Evolutionary conservation across 2,329 filamentous ascomycete genomes (phyloP), one percentile per base, ranked within the genome.

Genomic region (Chrysosporium queenslandicum): DNA sequence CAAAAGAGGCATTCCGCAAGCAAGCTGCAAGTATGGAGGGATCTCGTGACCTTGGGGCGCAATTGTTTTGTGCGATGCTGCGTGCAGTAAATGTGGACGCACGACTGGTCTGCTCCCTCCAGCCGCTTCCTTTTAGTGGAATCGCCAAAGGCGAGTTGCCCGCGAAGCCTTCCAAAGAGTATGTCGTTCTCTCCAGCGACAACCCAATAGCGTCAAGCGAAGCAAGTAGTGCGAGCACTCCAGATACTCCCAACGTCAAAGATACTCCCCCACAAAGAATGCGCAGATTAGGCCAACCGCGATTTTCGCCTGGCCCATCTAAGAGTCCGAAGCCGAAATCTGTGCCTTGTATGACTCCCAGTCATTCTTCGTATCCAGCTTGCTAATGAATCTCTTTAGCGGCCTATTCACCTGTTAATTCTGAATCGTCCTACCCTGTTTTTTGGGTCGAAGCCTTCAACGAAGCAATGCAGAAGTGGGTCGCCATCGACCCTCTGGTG

Each of bases 381-480:
- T 39, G 12, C 30, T 51, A 45, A 51, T n/a, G 11, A 12, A 14
- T 16, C 14, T 37, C 30, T 32, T 4, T 18, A 46, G 49, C 20
- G 2, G 42, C 23, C 12, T 49, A 37, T 27, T 46, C 48, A 14
- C 41, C 50, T 36, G 37, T 27, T 23, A 30, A 30, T 14, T 21
- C 50, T 11, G 52, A 91, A 62, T 90, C 88, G 0, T 68, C 79
- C 0, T 87, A 84, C 61, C 92, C 92, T 0, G 77, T 97, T 2
- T 97, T 89, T 64, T 98, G 92, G 92, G 84, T 96, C 0, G 92
- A 98, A 69, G 83, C 87, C 2, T 86, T 95, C 58, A 90, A 96
- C 57, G 75, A 82, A 50, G 85, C 86, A 0, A 81, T 88, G 58
- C 87, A 96, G 64, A 94, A 88, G 72, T 98, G 92, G 92, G 80